Conservation (phyloP, 2,329 filamentous ascomycete genomes). For the Ceratocystiopsis sp. region DNA sequence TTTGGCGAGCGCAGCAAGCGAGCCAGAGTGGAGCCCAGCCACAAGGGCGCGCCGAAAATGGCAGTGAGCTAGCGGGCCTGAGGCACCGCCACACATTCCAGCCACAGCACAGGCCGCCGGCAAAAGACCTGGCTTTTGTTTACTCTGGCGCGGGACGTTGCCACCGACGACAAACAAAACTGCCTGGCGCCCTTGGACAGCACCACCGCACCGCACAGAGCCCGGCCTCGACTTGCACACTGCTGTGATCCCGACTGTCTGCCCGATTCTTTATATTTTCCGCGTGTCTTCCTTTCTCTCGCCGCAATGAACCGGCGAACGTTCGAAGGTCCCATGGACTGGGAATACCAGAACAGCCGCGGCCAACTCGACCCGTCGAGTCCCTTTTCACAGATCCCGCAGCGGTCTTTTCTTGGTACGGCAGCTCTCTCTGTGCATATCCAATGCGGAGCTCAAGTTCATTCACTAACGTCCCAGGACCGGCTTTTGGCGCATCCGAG, state of each 20-base stretch:
- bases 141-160: constrained; percentile 13
- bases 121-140: constrained; percentile 7
- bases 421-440: background rate
- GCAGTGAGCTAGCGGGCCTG: too few relatives aligned
- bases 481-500: constrained; percentile 9
- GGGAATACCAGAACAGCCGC: constrained; percentile 41
- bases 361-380: constrained; percentile 43
- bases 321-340: constrained; percentile 47
- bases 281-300: background rate
- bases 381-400: constrained; percentile 39
- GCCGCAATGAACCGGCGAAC: constrained; percentile 28
- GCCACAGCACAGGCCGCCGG: background rate
- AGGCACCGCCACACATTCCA: background rate
- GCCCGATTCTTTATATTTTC: background rate
- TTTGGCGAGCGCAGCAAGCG: too few relatives aligned
- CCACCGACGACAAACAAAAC: constrained; percentile 12
- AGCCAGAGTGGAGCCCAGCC: too few relatives aligned
- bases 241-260: too few relatives aligned
- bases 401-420: constrained; percentile 24
- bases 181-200: too few relatives aligned
- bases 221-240: too few relatives aligned
- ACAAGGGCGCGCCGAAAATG: too few relatives aligned
- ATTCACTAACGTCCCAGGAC: constrained; percentile 4
- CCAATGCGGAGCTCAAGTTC: too few relatives aligned
- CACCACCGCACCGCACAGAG: too few relatives aligned